Evolutionary conservation across 2,329 filamentous ascomycete species (phyloP), one percentile per base, ranked within the genome.

Genomic region (Spiromastix sp.): DNA sequence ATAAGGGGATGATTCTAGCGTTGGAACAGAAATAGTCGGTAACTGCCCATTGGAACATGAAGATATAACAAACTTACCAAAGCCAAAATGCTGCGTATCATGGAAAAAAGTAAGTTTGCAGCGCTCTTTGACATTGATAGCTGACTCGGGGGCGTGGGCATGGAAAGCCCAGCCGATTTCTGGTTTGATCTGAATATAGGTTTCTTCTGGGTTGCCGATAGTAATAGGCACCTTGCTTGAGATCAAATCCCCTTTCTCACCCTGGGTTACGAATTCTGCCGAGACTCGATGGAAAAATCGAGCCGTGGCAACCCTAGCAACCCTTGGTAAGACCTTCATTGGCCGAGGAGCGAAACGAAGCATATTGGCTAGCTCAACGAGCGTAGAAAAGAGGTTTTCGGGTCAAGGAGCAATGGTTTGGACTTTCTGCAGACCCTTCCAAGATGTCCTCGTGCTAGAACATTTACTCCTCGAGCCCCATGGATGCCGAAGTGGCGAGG

Each of bases 21-120:
- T 15, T 17, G 9, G 27, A 27, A 19, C n/a, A 15, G 3, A n/a
- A 10, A 19, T 8, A 16, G 20, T 21, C 3, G 12, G 12, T 19
- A 9, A 7, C 13, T 12, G 18, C 2, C 31, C 6, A 25, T 24
- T n/a, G n/a, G n/a, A 25, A 13, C 2, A 5, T 26, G 8, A 15
- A 5, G 11, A 22, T 13, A 11, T 25, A 13, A 2, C 7, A 7
- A 18, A 36, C 43, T 37, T 39, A 51, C 49, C 39, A 41, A 45
- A 39, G 3, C 50, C 46, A 38, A 53, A 53, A 31, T 49, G 39
- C 29, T 44, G 44, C 5, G 43, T 46, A 24, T 50, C 43, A 33
- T 52, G 46, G 38, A 49, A 54, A 41, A 46, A 52, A 27, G 37
- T 42, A 34, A 52, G 34, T 44, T 47, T 46, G 41, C 45, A 53